phyloP scores from a whole-genome alignment of 2,329 filamentous ascomycete species.

The Trichoderma hamatum region DNA sequence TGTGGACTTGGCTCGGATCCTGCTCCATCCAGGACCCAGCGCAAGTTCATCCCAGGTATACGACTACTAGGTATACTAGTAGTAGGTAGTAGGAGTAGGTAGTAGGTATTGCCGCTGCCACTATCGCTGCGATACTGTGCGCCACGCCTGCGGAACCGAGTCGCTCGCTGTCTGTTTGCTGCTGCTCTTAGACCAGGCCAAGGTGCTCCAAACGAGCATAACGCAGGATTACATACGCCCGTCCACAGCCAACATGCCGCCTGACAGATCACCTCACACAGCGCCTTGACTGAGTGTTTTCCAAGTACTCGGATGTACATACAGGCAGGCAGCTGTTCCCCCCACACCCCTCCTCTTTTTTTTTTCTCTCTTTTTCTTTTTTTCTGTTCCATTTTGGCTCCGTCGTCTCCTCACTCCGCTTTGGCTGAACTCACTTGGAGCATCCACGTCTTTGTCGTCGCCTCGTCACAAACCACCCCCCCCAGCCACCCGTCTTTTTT shows the following conservation, averaged over 20 bases:
- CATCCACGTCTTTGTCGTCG: constrained; percentile 1
- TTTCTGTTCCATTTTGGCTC: not conserved
- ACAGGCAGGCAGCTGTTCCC: constrained; percentile 8
- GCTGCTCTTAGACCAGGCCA: not conserved
- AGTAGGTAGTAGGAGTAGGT: too few species aligned
- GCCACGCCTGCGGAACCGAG: not conserved
- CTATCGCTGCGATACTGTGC: not conserved
- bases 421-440: constrained; percentile 2
- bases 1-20: not conserved
- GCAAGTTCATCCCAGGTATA: not conserved
- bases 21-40: not conserved
- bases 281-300: not conserved
- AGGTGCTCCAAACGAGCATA: not conserved
- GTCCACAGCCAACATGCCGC: constrained; percentile 8
- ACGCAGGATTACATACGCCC: constrained; percentile 22
- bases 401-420: constrained; percentile 2
- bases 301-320: not conserved
- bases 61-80: too few species aligned
- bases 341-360: constrained; percentile 26
- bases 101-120: too few species aligned
- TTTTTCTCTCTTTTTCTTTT: constrained; percentile 1
- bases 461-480: constrained; percentile 18
- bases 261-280: constrained; percentile 28
- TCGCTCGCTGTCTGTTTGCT: not conserved
- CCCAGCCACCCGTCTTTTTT: constrained; percentile 27